Conservation (phyloP, 2,329 filamentous ascomycete genomes). For the Fusarium cicatricum region DNA sequence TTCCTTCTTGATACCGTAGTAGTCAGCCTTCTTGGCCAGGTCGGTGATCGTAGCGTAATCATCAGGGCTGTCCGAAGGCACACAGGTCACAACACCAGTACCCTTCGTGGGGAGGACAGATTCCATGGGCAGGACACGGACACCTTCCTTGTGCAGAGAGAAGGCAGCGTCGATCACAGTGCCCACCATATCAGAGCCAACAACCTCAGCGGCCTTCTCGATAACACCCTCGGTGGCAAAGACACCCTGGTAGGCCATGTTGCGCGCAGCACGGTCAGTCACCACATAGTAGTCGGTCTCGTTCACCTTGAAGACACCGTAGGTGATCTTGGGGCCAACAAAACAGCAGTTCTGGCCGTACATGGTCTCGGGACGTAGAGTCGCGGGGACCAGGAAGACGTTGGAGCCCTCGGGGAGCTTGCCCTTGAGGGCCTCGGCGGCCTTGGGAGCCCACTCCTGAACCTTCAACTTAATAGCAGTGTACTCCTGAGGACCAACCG, state of each 20-base stretch:
- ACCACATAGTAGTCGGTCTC: slow-evolving; percentile 85
- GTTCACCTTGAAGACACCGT: slow-evolving; percentile 84
- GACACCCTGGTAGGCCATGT: slow-evolving; percentile 94
- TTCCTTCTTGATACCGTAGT: slow-evolving; percentile 95
- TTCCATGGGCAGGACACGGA: slow-evolving; percentile 95
- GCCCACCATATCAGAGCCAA: slow-evolving; percentile 83
- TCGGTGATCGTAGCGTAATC: slow-evolving; percentile 92
- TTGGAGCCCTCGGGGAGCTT: slow-evolving; percentile 82
- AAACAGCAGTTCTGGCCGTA: slow-evolving; percentile 98
- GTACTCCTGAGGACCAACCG: slow-evolving; percentile 84
- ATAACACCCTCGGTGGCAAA: slow-evolving; percentile 80
- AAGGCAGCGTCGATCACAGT: slow-evolving; percentile 91
- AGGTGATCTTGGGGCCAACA: slow-evolving; percentile 87
- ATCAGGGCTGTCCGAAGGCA: slow-evolving; percentile 93
- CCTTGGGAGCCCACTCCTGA: slow-evolving; percentile 84
- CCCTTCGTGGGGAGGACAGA: slow-evolving; percentile 91
- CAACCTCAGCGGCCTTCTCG: slow-evolving; percentile 76
- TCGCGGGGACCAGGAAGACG: slow-evolving; percentile 91
- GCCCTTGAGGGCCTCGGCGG: slow-evolving; percentile 74
- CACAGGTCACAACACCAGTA: slow-evolving; percentile 94
- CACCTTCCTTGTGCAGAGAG: slow-evolving; percentile 81
- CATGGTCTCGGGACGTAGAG: slow-evolving; percentile 96
- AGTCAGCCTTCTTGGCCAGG: slow-evolving; percentile 92
- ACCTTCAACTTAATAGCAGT: slow-evolving; percentile 91
- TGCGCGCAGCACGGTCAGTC: slow-evolving; percentile 85